A percentile compares a stretch with the other conserved stretches of the same genome.
These are phyloP conservation scores for Balakata baccata DNA, from an alignment of 345 rosid genomes.

Conservation along the genomic window DNA sequence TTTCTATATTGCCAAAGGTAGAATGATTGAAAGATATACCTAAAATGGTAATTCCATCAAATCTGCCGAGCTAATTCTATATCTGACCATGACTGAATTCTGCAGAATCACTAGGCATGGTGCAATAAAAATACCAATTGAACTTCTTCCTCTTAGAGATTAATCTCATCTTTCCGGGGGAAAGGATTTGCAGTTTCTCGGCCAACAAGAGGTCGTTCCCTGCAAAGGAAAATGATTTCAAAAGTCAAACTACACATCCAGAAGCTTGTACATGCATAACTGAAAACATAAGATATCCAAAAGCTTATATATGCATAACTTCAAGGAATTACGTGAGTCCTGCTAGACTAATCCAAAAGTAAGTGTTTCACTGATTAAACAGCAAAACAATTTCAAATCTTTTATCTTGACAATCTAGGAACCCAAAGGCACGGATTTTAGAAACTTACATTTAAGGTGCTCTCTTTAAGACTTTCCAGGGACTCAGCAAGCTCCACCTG, in stretches of 20 bases:
- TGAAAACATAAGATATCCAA: background rate
- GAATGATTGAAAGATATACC: constrained; percentile 14
- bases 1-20: background rate
- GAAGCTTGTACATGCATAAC: background rate
- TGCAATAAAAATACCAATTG: background rate
- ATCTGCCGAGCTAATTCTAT: constrained; percentile 13
- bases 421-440: background rate
- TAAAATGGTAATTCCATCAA: constrained; percentile 1
- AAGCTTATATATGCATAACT: background rate
- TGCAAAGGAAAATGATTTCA: constrained; percentile 23
- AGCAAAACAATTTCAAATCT: background rate
- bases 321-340: background rate
- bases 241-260: constrained; percentile 11
- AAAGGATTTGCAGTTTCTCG: constrained; percentile 45
- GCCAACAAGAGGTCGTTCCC: constrained; percentile 72
- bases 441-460: constrained; percentile 50
- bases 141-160: constrained; percentile 5
- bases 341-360: background rate
- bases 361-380: background rate
- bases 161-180: constrained; percentile 37
- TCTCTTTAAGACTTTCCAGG: constrained; percentile 60
- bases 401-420: no score
- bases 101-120: constrained; percentile 8
- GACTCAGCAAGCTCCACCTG: constrained; percentile 90
- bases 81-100: constrained; percentile 1